Evolutionary conservation across 2,329 filamentous ascomycete genomes (phyloP).

Genomic region (Pestalotiopsis sp.): DNA sequence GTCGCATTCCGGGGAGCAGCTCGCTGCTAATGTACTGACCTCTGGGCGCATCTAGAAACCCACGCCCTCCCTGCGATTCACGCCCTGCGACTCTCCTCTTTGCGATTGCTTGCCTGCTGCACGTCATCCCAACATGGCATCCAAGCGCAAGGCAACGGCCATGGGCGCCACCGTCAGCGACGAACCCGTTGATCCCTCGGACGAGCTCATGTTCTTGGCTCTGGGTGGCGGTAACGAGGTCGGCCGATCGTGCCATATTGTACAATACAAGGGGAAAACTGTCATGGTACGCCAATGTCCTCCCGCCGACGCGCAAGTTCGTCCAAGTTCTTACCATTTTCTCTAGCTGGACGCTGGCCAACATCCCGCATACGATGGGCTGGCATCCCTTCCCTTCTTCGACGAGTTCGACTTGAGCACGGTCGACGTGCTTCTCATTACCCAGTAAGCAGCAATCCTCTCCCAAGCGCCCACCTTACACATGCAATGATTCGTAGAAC

Average conservation of each 20-base stretch:
- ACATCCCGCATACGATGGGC: slow-evolving; percentile 93
- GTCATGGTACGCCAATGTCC: slow-evolving; percentile 78
- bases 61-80: neutral
- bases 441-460: slow-evolving; percentile 77
- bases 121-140: slow-evolving; percentile 65
- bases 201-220: slow-evolving; percentile 93
- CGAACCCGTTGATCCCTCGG: slow-evolving; percentile 87
- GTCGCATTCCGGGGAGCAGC: neutral
- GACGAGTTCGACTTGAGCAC: slow-evolving; percentile 98
- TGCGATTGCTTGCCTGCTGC: neutral
- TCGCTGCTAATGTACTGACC: neutral
- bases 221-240: slow-evolving; percentile 97
- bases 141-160: slow-evolving; percentile 84
- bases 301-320: neutral
- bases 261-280: slow-evolving; percentile 99
- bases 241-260: slow-evolving; percentile 93
- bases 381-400: slow-evolving; percentile 93
- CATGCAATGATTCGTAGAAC: slow-evolving; percentile 14
- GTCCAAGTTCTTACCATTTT: neutral
- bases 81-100: neutral
- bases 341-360: slow-evolving; percentile 90
- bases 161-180: slow-evolving; percentile 71
- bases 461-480: neutral
- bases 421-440: slow-evolving; percentile 95
- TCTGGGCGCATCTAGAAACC: neutral